Conservation (phyloP, 148 eudicot genomes). For the Arctostaphylos glauca region DNA sequence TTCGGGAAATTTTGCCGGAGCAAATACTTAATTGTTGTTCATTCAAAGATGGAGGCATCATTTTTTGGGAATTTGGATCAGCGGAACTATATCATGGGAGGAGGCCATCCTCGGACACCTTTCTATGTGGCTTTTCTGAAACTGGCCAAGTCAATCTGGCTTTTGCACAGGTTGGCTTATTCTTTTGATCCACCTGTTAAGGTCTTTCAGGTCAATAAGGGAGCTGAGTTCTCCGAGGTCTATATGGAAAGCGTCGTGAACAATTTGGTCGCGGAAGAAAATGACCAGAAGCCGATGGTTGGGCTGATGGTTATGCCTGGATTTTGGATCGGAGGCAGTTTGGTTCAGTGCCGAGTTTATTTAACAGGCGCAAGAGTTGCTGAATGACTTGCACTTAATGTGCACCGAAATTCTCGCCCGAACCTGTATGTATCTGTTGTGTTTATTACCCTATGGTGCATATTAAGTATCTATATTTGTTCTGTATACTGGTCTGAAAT, state of each 20-base stretch:
- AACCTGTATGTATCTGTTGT: slow-evolving; percentile 21
- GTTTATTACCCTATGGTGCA: neutral
- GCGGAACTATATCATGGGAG: slow-evolving; percentile 70
- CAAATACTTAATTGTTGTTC: slow-evolving; percentile 68
- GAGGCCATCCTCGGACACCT: slow-evolving; percentile 96
- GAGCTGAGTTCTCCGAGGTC: slow-evolving; percentile 77
- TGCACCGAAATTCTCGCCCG: neutral
- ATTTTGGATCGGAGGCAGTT: slow-evolving; percentile 78
- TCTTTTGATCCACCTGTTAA: slow-evolving; percentile 83
- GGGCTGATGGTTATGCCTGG: slow-evolving; percentile 98
- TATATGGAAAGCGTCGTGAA: slow-evolving; percentile 86
- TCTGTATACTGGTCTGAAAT: slow-evolving; percentile 13
- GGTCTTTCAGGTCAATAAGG: slow-evolving; percentile 76
- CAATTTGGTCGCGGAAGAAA: slow-evolving; percentile 46
- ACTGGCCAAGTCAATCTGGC: slow-evolving; percentile 87
- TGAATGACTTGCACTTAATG: slow-evolving; percentile 40
- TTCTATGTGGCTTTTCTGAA: slow-evolving; percentile 93
- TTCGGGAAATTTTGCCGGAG: slow-evolving; percentile 84
- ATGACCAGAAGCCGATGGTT: slow-evolving; percentile 62
- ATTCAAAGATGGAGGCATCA: slow-evolving; percentile 92
- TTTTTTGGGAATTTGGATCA: slow-evolving; percentile 95
- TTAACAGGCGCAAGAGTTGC: slow-evolving; percentile 60
- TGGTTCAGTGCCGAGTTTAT: slow-evolving; percentile 77
- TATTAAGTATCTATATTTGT: slow-evolving; percentile 8
- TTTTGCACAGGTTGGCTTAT: slow-evolving; percentile 77